Percentiles rank a stretch among this genome's conserved stretches.
Evolutionary conservation across 345 rosid genomes (phyloP).

Genomic region (Lumnitzera littorea): DNA sequence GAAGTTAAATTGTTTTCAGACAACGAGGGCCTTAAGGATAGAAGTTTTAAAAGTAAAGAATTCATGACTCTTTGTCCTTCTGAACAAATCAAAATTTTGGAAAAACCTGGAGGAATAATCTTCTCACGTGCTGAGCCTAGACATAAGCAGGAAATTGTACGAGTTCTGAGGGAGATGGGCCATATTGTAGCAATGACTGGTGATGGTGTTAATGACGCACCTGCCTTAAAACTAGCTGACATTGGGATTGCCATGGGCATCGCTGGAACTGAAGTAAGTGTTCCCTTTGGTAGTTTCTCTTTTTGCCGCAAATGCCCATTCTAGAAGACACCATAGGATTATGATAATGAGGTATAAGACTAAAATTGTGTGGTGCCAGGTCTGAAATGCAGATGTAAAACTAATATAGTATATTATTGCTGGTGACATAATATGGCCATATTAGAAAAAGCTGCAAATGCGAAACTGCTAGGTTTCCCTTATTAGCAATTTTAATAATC

Average conservation of each 20-base stretch:
- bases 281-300: not conserved
- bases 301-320: no score
- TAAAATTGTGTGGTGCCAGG: no score
- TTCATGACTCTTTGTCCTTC: slow-evolving; percentile 54
- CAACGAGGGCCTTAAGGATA: slow-evolving; percentile 48
- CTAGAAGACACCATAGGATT: no score
- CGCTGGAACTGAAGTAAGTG: slow-evolving; percentile 85
- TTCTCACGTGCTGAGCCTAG: slow-evolving; percentile 91
- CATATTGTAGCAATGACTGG: slow-evolving; percentile 98
- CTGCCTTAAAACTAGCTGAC: slow-evolving; percentile 92
- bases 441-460: no score
- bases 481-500: no score
- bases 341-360: no score
- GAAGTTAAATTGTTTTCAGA: slow-evolving; percentile 58
- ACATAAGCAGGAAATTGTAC: slow-evolving; percentile 88
- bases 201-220: slow-evolving; percentile 97
- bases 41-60: slow-evolving; percentile 73
- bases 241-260: slow-evolving; percentile 98
- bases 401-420: no score
- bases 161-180: slow-evolving; percentile 83
- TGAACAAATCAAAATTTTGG: slow-evolving; percentile 39
- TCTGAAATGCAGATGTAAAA: no score
- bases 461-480: no score
- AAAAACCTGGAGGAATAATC: slow-evolving; percentile 70
- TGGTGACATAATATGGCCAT: no score